phyloP scores from a whole-genome alignment of 2,329 filamentous ascomycete genomes.

The Trichoderma cornu-damae region DNA sequence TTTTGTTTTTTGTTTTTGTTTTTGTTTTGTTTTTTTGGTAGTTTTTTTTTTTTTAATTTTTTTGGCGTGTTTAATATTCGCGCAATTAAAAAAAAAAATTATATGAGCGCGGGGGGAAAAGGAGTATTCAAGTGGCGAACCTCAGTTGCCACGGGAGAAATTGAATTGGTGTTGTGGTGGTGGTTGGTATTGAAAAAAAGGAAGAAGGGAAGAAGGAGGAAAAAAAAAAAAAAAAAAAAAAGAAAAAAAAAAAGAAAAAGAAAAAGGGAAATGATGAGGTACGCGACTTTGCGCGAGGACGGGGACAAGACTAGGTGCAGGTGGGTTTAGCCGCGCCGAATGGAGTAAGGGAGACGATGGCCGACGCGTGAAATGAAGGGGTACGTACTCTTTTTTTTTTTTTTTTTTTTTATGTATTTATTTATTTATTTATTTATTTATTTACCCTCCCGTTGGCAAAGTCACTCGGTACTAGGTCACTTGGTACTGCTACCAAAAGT shows the following conservation, averaged over 20 bases:
- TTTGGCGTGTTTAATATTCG: too few species aligned
- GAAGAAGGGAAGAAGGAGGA: neutral
- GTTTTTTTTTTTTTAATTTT: too few species aligned
- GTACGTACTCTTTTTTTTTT: neutral
- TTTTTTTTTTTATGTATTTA: too few species aligned
- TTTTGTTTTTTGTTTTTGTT: too few species aligned
- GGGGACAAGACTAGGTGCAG: slow-evolving; percentile 2
- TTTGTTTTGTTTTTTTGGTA: too few species aligned
- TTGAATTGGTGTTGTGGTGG: slow-evolving; percentile 3
- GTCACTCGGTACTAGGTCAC: too few species aligned
- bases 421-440: too few species aligned
- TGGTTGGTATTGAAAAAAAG: neutral
- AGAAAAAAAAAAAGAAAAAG: slow-evolving; percentile 1
- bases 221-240: slow-evolving; percentile 1
- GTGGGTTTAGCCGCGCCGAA: neutral
- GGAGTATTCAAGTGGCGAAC: slow-evolving; percentile 6
- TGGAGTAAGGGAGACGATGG: neutral
- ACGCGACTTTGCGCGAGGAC: slow-evolving; percentile 15
- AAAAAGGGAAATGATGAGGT: slow-evolving; percentile 10
- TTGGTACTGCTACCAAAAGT: too few species aligned
- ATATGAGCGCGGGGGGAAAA: neutral
- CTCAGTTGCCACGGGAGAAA: neutral
- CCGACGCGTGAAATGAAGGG: neutral
- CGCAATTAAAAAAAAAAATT: neutral
- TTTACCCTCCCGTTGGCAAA: too few species aligned